These are phyloP conservation scores for Trametes meyenii DNA, from an alignment of 768 basidiomycete species.

Conservation along the genomic window DNA sequence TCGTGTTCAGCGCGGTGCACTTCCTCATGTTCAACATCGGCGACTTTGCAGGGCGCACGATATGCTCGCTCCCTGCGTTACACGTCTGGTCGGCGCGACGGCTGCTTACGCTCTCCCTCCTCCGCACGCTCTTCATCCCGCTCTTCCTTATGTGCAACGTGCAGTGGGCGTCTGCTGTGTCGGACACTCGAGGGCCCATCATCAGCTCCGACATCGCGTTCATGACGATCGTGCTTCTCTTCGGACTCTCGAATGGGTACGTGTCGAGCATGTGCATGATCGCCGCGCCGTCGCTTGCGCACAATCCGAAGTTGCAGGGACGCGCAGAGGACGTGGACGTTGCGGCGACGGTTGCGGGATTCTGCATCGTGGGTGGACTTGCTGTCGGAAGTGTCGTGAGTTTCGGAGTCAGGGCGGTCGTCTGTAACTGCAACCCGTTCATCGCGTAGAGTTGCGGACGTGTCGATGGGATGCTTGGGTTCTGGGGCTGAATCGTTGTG, in stretches of 20 bases:
- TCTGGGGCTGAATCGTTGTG: neutral
- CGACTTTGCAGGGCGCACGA: conserved; percentile 69
- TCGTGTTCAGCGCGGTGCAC: conserved; percentile 80
- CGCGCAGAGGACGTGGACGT: conserved; percentile 79
- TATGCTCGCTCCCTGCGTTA: conserved; percentile 66
- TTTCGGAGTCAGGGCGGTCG: conserved; percentile 72
- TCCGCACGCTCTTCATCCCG: conserved; percentile 82
- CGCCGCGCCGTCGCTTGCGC: conserved; percentile 76
- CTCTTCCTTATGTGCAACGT: conserved; percentile 90
- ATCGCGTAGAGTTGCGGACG: conserved; percentile 14
- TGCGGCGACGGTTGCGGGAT: conserved; percentile 80
- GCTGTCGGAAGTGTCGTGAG: conserved; percentile 76
- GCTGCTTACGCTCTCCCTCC: conserved; percentile 63
- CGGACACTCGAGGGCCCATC: conserved; percentile 35
- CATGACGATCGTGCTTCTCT: conserved; percentile 70
- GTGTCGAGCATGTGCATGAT: conserved; percentile 81
- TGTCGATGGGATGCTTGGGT: neutral
- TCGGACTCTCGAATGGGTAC: conserved; percentile 85
- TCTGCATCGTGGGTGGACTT: conserved; percentile 78
- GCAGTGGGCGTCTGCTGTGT: conserved; percentile 41
- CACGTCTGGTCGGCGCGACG: conserved; percentile 69
- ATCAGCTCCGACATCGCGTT: conserved; percentile 80
- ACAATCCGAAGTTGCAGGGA: conserved; percentile 74
- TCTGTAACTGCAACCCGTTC: conserved; percentile 81
- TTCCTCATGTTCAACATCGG: conserved; percentile 78